Evolutionary conservation across 805 yeast genomes (phyloP).

Genomic region (Maudiozyma pseudohumilis): DNA sequence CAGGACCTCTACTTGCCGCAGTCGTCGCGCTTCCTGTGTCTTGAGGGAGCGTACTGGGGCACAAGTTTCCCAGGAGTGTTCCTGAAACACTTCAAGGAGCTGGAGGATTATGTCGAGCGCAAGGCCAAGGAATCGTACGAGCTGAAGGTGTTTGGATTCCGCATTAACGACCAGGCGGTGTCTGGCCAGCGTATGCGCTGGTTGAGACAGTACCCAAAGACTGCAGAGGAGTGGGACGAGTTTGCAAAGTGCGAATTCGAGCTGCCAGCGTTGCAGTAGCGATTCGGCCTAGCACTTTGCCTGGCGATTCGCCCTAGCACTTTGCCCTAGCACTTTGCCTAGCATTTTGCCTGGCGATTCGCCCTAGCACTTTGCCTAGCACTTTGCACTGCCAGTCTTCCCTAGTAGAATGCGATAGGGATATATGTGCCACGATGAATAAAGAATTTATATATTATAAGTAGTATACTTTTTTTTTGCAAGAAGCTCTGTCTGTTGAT

Average conservation of each 20-base stretch:
- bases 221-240: slow-evolving; percentile 52
- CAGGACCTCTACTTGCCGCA: slow-evolving; percentile 83
- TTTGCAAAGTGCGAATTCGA: slow-evolving; percentile 54
- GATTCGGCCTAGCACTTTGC: too few species aligned
- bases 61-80: slow-evolving; percentile 91
- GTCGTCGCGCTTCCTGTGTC: slow-evolving; percentile 72
- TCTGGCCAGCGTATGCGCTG: slow-evolving; percentile 95
- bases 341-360: too few species aligned
- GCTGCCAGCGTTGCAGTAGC: slow-evolving; percentile 32
- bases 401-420: background rate
- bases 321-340: too few species aligned
- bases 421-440: background rate
- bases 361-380: too few species aligned
- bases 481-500: too few species aligned
- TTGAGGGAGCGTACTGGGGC: slow-evolving; percentile 97
- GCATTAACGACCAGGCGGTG: slow-evolving; percentile 58
- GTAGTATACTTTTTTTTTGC: background rate
- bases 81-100: slow-evolving; percentile 83
- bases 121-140: slow-evolving; percentile 47
- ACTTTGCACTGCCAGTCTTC: background rate
- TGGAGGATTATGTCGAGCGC: slow-evolving; percentile 62
- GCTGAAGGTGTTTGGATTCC: slow-evolving; percentile 80
- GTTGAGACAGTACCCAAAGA: slow-evolving; percentile 71
- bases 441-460: background rate
- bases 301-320: too few species aligned